Conservation (phyloP, 78 protist species). For the Isochrysis galbana region DNA sequence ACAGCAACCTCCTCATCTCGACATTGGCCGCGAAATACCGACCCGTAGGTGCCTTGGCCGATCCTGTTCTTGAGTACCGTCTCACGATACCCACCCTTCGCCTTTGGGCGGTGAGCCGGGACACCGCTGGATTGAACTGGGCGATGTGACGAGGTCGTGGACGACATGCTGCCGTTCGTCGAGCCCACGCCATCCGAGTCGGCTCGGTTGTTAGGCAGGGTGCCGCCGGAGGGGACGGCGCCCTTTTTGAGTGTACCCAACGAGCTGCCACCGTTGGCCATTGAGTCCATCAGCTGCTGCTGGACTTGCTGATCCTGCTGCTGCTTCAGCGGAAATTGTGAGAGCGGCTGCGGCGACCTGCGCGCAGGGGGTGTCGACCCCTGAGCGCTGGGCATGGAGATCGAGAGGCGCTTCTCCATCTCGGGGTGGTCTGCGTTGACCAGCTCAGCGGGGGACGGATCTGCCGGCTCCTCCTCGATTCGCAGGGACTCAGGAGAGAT, state of each 20-base stretch:
- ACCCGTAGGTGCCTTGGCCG: constrained; percentile 7
- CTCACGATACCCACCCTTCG: neutral
- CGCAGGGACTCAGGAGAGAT: neutral
- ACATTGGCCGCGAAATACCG: neutral
- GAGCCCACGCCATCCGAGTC: neutral
- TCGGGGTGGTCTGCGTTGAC: neutral
- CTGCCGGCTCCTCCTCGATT: neutral
- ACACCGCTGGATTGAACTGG: neutral
- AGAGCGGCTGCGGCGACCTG: neutral
- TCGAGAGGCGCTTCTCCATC: neutral
- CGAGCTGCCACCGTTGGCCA: neutral
- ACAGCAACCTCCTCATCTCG: neutral
- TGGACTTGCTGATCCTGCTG: too few species aligned
- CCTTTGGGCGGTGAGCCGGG: neutral
- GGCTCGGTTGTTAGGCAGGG: neutral
- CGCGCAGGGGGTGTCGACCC: neutral
- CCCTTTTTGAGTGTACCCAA: neutral
- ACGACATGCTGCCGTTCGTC: neutral
- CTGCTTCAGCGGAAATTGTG: neutral
- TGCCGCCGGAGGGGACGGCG: too few species aligned
- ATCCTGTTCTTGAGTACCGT: neutral
- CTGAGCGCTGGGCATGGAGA: neutral
- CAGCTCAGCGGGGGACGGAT: neutral
- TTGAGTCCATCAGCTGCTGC: too few species aligned
- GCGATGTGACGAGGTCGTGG: neutral